Evolutionary conservation across 306 rosid genomes (phyloP).

Genomic region (Rosa persica): DNA sequence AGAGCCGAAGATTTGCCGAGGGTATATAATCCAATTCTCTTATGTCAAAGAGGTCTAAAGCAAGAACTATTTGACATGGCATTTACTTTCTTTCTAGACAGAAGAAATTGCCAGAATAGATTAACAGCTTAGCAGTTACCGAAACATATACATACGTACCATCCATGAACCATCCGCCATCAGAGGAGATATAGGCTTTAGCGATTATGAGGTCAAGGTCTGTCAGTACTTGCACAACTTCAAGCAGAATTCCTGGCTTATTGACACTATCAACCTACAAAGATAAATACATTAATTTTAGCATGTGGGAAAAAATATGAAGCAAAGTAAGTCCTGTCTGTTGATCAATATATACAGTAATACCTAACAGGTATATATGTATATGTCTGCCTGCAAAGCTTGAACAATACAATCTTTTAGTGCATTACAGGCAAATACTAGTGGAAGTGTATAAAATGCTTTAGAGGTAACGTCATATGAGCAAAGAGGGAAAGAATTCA

Average conservation of each 20-base stretch:
- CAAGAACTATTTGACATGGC: neutral
- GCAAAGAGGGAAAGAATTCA: neutral
- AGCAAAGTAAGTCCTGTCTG: neutral
- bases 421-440: neutral
- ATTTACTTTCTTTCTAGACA: neutral
- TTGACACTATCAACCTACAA: conserved; percentile 68
- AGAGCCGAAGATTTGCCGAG: neutral
- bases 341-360: neutral
- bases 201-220: conserved; percentile 80
- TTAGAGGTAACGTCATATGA: neutral
- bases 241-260: conserved; percentile 86
- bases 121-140: neutral
- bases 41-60: neutral
- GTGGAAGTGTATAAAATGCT: neutral
- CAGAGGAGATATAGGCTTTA: conserved; percentile 81
- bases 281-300: conserved; percentile 16
- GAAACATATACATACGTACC: conserved; percentile 39
- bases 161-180: conserved; percentile 95
- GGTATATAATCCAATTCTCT: neutral
- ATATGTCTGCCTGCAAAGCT: neutral
- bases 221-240: conserved; percentile 73
- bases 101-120: neutral
- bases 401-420: neutral
- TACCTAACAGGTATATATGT: neutral
- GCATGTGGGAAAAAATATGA: conserved; percentile 1